Conservation (phyloP, 495 filamentous ascomycete genomes). For the Eremomyces bilateralis region DNA sequence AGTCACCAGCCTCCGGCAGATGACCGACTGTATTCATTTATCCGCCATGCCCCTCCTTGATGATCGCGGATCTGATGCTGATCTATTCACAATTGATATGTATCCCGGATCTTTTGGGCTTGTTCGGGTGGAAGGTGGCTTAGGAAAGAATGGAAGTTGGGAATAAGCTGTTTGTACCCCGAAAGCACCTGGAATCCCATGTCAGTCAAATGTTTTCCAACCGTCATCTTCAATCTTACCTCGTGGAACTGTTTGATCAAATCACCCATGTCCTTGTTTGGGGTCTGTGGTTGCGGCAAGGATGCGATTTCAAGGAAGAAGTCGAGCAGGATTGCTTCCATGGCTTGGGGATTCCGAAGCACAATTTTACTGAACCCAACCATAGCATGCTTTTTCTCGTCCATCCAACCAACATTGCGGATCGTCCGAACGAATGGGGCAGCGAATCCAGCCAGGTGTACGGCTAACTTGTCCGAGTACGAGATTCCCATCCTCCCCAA, state of each 20-base stretch:
- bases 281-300: constrained; percentile 23
- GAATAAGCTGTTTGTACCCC: constrained; percentile 69
- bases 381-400: constrained; percentile 88
- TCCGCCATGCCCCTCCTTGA: too few relatives aligned
- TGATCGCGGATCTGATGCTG: too few relatives aligned
- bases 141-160: constrained; percentile 64
- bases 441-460: constrained; percentile 62
- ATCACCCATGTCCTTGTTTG: too few relatives aligned
- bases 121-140: constrained; percentile 33
- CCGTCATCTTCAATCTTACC: constrained; percentile 16
- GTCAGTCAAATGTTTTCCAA: not conserved
- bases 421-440: constrained; percentile 63
- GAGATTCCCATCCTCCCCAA: constrained; percentile 77
- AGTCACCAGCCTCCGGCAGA: too few relatives aligned
- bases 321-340: constrained; percentile 62
- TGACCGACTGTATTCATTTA: too few relatives aligned
- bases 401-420: constrained; percentile 63
- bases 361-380: constrained; percentile 74
- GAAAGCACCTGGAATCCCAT: constrained; percentile 36
- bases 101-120: constrained; percentile 6
- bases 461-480: constrained; percentile 52
- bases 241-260: constrained; percentile 25
- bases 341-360: constrained; percentile 69
- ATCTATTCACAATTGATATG: constrained; percentile 11
- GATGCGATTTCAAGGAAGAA: constrained; percentile 61